Evolutionary conservation across 2,329 filamentous ascomycete genomes (phyloP).

Genomic region (Pseudogymnoascus sp.): DNA sequence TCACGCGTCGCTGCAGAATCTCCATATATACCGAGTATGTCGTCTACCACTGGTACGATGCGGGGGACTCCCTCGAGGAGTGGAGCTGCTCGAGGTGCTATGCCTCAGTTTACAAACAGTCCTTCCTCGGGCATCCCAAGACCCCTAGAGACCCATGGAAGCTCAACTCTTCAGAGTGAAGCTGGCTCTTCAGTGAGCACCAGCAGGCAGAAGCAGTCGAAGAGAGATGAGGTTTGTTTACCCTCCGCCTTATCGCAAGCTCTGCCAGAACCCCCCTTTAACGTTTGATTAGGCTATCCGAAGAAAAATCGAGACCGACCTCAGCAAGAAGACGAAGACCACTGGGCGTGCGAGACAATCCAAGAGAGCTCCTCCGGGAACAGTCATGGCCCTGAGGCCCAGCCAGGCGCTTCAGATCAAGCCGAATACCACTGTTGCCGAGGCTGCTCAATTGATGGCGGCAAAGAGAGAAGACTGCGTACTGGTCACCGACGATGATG

Average conservation of each 20-base stretch:
- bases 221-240: constrained; percentile 86
- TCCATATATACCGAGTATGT: constrained; percentile 19
- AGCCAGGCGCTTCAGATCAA: constrained; percentile 97
- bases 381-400: constrained; percentile 89
- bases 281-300: constrained; percentile 68
- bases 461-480: constrained; percentile 98
- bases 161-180: constrained; percentile 45
- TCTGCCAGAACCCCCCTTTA: constrained; percentile 17
- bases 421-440: constrained; percentile 83
- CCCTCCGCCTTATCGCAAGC: constrained; percentile 7
- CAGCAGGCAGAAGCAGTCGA: constrained; percentile 91
- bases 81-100: constrained; percentile 48
- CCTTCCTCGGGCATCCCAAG: constrained; percentile 63
- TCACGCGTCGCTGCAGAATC: not conserved
- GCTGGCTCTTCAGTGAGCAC: constrained; percentile 68
- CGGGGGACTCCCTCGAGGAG: constrained; percentile 61
- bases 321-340: constrained; percentile 92
- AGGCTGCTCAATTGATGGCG: constrained; percentile 97
- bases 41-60: constrained; percentile 41
- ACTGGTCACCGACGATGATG: constrained; percentile 93
- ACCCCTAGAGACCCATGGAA: constrained; percentile 52
- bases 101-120: constrained; percentile 52
- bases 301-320: constrained; percentile 90
- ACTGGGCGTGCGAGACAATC: constrained; percentile 71
- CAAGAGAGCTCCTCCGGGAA: constrained; percentile 91